Conservation (phyloP, 139 green algal genomes). For the Tetraselmis striata region DNA sequence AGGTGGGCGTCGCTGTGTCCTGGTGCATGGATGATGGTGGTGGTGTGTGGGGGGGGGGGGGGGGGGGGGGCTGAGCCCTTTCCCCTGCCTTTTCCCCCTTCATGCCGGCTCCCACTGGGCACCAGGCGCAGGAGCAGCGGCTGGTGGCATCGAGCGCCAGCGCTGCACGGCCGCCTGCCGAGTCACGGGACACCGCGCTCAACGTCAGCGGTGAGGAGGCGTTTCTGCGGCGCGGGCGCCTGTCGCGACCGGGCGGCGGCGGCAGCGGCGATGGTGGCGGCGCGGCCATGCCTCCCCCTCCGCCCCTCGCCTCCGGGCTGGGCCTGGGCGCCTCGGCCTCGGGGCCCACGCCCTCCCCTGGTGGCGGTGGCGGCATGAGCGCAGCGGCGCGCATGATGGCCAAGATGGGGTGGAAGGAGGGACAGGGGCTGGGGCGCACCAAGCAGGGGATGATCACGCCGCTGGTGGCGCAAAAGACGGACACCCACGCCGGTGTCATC, state of each 20-base stretch:
- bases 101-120: not conserved
- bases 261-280: slow-evolving; percentile 2
- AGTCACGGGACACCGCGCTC: slow-evolving; percentile 5
- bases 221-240: slow-evolving; percentile 21
- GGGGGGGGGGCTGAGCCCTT: not conserved
- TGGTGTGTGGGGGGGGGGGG: no score
- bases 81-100: not conserved
- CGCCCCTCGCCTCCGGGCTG: not conserved
- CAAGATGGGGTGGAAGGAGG: slow-evolving; percentile 95
- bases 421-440: slow-evolving; percentile 65
- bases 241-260: not conserved
- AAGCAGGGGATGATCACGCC: slow-evolving; percentile 76
- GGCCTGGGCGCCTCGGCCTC: not conserved
- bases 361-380: slow-evolving; percentile 31
- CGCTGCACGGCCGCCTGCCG: not conserved
- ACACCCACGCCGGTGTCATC: slow-evolving; percentile 61
- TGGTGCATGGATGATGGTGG: no score
- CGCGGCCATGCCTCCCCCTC: not conserved
- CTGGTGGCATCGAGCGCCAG: not conserved
- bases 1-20: no score
- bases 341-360: no score
- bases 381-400: slow-evolving; percentile 82
- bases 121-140: slow-evolving; percentile 7
- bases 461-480: slow-evolving; percentile 71
- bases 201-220: slow-evolving; percentile 45